Evolutionary conservation across 2,329 filamentous ascomycete species (phyloP).

Genomic region (Alternaria viburni): DNA sequence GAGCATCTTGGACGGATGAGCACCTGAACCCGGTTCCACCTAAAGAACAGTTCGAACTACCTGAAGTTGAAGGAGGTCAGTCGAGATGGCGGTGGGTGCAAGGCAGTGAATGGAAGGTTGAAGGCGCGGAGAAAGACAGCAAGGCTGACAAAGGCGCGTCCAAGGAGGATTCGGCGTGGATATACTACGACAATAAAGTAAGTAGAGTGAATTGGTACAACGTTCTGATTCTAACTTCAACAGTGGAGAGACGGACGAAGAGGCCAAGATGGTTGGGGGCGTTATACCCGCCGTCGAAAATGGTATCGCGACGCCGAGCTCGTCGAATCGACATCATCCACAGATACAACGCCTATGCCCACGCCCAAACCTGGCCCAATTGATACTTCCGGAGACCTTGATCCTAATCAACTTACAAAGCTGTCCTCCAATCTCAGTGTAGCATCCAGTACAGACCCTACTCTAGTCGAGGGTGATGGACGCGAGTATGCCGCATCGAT

Average conservation of each 20-base stretch:
- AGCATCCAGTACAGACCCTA: conserved; percentile 31
- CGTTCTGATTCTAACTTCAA: conserved; percentile 15
- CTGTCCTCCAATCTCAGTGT: conserved; percentile 34
- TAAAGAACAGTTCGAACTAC: conserved; percentile 74
- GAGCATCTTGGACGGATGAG: conserved; percentile 93
- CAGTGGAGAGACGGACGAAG: conserved; percentile 90
- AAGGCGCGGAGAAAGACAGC: conserved; percentile 63
- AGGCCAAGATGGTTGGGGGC: conserved; percentile 87
- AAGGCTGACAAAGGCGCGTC: conserved; percentile 46
- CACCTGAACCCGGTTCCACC: conserved; percentile 81
- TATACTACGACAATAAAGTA: conserved; percentile 98
- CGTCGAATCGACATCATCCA: conserved; percentile 69
- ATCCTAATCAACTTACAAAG: conserved; percentile 29
- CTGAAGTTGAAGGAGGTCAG: conserved; percentile 68
- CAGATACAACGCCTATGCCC: conserved; percentile 54
- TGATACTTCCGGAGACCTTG: conserved; percentile 31
- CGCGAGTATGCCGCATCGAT: conserved; percentile 33
- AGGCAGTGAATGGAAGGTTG: conserved; percentile 85
- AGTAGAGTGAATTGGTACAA: background rate
- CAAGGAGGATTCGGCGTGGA: conserved; percentile 75
- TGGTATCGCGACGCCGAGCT: conserved; percentile 98
- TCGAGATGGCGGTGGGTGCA: conserved; percentile 81
- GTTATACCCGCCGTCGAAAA: conserved; percentile 90
- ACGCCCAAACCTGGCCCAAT: conserved; percentile 46
- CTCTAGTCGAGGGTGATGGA: conserved; percentile 27